These are phyloP conservation scores for Knoxia roxburghii DNA, from an alignment of 257 asterid genomes.

Conservation along the genomic window DNA sequence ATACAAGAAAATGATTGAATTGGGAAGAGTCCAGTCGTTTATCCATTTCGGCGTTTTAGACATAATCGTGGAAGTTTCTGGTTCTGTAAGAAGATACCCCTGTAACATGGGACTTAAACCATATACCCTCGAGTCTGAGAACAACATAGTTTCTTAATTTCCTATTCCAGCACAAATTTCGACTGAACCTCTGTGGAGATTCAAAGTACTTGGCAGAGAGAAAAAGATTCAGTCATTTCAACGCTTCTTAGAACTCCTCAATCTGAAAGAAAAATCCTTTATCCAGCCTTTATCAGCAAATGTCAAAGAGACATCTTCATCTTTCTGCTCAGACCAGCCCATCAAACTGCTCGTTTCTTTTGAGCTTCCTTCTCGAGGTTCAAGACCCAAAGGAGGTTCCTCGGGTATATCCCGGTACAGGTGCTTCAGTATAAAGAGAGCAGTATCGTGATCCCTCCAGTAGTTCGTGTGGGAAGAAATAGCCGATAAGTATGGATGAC, in stretches of 20 bases:
- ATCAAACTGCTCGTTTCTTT: slow-evolving; percentile 24
- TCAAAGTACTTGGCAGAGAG: neutral
- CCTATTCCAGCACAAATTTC: neutral
- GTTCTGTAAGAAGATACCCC: neutral
- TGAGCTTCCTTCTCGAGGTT: slow-evolving; percentile 32
- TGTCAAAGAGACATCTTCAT: slow-evolving; percentile 81
- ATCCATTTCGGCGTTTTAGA: too few species aligned
- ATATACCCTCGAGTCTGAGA: neutral
- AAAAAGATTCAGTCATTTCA: neutral
- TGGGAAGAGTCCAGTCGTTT: neutral
- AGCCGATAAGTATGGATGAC: slow-evolving; percentile 88
- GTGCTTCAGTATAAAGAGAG: slow-evolving; percentile 86
- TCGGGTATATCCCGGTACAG: slow-evolving; percentile 74
- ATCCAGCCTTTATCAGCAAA: slow-evolving; percentile 55
- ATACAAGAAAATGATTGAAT: neutral
- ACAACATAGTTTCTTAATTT: neutral
- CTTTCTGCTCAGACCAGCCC: slow-evolving; percentile 58
- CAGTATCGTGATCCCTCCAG: slow-evolving; percentile 92
- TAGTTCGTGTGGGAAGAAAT: slow-evolving; percentile 94
- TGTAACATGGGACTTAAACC: neutral
- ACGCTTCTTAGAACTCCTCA: slow-evolving; percentile 18
- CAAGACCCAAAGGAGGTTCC: slow-evolving; percentile 33
- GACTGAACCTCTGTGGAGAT: neutral
- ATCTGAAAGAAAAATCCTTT: slow-evolving; percentile 50
- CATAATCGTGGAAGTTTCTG: too few species aligned